Base-by-base conservation (phyloP, 768 basidiomycete genomes). In the Amanita subjunquillea region DNA sequence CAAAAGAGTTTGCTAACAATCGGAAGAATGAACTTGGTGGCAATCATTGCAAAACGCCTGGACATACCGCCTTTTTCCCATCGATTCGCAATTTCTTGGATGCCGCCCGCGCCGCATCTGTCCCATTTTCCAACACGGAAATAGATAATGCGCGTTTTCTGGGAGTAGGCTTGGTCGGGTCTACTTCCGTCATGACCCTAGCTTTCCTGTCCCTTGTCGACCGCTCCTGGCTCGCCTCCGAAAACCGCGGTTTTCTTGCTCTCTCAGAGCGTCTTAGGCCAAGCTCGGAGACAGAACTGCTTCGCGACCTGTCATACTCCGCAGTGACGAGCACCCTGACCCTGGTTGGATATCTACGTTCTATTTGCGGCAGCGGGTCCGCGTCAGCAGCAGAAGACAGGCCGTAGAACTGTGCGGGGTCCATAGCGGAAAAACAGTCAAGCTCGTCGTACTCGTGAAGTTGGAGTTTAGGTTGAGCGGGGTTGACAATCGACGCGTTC, bases 51-150 rank as follows among this genome's bases (percentile, higher is more conserved):
- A 13, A 20, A 34, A 23, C 38, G 25, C 37, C 17, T 15, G 36
- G 47, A 45, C 69, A 55, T 57, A 76, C 76, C 46, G 67, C 68
- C 54, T 76, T 76, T 52, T 69, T 72, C 46, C 66, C 63, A n/a
- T 38, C 59, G 56, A 48, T 65, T 58, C 29, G 41, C 29, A 52
- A 61, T 56, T 62, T 68, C 60, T 69, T 70, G 30, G 29, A 40
- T 8, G 17, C 22, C 6, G 13, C 15, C 20, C 42, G 37, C 1
- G 15, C 40, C n/a, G 29, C 46, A 10, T 41, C 6, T 34, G 6
- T 37, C 6, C 25, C 53, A 32, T 48, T 54, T 15, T 49, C 39
- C 46, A 54, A 29, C 8, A 15, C 29, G 9, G 53, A 49, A 41
- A 43, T 34, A 10, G 53, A 54, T 15, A 54, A 23, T 7, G 53